phyloP scores from a whole-genome alignment of 768 basidiomycete genomes.

The Xanthoconium stramineum region DNA sequence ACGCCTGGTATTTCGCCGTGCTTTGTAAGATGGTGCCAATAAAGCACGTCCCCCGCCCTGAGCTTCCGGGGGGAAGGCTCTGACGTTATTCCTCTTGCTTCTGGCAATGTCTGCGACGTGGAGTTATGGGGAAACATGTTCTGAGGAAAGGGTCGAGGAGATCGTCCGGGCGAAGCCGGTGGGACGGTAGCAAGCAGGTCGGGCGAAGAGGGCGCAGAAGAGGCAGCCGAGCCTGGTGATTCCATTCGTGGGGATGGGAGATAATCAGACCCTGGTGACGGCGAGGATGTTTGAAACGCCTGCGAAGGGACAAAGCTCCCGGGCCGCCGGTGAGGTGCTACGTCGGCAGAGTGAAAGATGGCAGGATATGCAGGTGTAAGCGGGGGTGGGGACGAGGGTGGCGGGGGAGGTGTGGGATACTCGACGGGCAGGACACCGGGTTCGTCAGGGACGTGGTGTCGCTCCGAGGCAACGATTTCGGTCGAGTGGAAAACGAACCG shows the following conservation, averaged over 20 bases:
- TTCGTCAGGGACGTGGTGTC: constrained; percentile 62
- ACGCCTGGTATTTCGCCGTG: constrained; percentile 73
- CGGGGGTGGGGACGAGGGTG: constrained; percentile 32
- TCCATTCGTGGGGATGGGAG: constrained; percentile 23
- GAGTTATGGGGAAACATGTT: constrained; percentile 10
- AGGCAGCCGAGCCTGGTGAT: constrained; percentile 19
- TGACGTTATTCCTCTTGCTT: constrained; percentile 9
- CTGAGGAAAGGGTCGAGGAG: constrained; percentile 18
- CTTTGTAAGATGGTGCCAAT: constrained; percentile 73
- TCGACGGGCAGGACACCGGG: constrained; percentile 55
- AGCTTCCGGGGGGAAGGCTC: constrained; percentile 38
- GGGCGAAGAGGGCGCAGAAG: constrained; percentile 26
- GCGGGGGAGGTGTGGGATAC: constrained; percentile 29
- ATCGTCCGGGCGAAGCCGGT: constrained; percentile 23
- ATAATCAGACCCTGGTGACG: constrained; percentile 17
- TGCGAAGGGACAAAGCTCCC: constrained; percentile 14
- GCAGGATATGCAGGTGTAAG: constrained; percentile 30
- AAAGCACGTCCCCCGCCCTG: constrained; percentile 59
- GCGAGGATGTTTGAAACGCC: constrained; percentile 16
- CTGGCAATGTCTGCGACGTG: constrained; percentile 10
- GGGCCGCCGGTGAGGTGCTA: constrained; percentile 23
- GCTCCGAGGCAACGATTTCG: constrained; percentile 61
- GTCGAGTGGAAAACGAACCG: constrained; percentile 83
- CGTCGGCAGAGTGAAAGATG: constrained; percentile 21
- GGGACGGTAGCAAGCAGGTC: constrained; percentile 16